Evolutionary conservation across 2,329 filamentous ascomycete species (phyloP).

Genomic region (Fusarium sp.): DNA sequence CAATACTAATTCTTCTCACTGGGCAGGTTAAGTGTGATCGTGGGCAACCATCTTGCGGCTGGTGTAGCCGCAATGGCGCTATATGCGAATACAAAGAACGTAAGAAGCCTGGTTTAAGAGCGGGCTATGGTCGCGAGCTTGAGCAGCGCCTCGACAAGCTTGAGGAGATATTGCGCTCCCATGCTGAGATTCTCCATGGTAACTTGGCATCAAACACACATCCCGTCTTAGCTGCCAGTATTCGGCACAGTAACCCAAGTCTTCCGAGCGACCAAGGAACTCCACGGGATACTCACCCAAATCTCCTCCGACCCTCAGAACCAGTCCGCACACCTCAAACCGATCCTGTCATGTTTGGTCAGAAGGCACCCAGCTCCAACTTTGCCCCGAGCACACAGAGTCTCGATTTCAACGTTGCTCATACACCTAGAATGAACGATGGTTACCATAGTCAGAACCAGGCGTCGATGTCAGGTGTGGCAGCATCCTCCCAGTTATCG

Average conservation of each 20-base stretch:
- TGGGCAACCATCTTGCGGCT: constrained; percentile 76
- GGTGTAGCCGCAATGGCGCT: constrained; percentile 72
- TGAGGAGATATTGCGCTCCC: constrained; percentile 72
- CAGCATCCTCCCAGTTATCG: constrained; percentile 49
- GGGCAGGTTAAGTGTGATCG: constrained; percentile 78
- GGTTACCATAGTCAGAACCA: constrained; percentile 59
- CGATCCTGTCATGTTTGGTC: constrained; percentile 68
- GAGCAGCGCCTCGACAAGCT: constrained; percentile 77
- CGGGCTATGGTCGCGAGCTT: constrained; percentile 77
- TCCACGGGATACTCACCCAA: constrained; percentile 58
- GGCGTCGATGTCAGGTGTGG: constrained; percentile 54
- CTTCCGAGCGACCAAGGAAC: constrained; percentile 67
- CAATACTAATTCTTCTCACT: constrained; percentile 18
- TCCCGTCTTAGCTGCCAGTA: constrained; percentile 51
- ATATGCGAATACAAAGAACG: constrained; percentile 75
- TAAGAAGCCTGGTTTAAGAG: constrained; percentile 73
- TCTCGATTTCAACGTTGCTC: constrained; percentile 62
- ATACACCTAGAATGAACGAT: constrained; percentile 60
- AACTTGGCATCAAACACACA: constrained; percentile 56
- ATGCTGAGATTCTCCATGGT: constrained; percentile 73
- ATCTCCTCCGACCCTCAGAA: constrained; percentile 62
- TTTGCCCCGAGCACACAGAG: constrained; percentile 58
- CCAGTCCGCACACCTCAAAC: constrained; percentile 63
- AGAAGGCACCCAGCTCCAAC: constrained; percentile 63
- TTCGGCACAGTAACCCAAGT: constrained; percentile 62